phyloP scores from a whole-genome alignment of 768 basidiomycete species.

The Pulveroboletus sp. region DNA sequence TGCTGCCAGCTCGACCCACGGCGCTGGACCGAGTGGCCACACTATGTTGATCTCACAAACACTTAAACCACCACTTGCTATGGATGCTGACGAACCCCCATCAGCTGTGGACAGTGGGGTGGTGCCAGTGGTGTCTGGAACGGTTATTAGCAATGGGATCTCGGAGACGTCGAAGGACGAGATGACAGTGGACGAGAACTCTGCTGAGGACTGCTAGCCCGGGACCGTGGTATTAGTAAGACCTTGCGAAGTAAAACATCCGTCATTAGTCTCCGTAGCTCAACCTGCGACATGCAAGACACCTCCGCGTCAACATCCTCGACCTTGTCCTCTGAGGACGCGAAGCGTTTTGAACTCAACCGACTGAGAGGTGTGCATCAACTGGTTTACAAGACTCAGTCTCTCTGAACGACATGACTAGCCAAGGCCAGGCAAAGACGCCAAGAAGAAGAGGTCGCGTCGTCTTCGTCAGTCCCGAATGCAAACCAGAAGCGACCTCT shows the following conservation, averaged over 20 bases:
- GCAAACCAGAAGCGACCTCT: conserved; percentile 75
- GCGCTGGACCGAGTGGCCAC: conserved; percentile 73
- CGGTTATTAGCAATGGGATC: conserved; percentile 14
- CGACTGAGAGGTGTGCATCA: conserved; percentile 58
- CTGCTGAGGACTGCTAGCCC: conserved; percentile 7
- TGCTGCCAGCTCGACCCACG: conserved; percentile 50
- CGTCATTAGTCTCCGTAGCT: conserved; percentile 10
- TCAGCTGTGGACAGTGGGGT: conserved; percentile 19
- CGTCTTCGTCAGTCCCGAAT: conserved; percentile 48
- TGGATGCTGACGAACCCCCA: conserved; percentile 33
- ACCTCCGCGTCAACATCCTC: conserved; percentile 7
- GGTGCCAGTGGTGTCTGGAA: conserved; percentile 10
- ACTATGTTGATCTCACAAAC: conserved; percentile 38
- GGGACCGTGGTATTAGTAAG: background rate
- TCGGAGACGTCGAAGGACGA: conserved; percentile 21
- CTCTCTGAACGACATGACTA: conserved; percentile 24
- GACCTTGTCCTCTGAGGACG: conserved; percentile 61
- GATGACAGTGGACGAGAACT: conserved; percentile 23
- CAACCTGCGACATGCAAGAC: conserved; percentile 4
- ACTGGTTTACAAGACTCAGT: background rate
- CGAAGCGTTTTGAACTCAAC: conserved; percentile 72
- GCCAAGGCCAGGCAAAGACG: conserved; percentile 75
- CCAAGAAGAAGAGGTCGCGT: conserved; percentile 49
- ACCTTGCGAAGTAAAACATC: conserved; percentile 6
- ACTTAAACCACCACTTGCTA: conserved; percentile 21